Evolutionary conservation across 371 early-diverging fungal genomes (phyloP).

Genomic region (Saksenaea vasiformis): DNA sequence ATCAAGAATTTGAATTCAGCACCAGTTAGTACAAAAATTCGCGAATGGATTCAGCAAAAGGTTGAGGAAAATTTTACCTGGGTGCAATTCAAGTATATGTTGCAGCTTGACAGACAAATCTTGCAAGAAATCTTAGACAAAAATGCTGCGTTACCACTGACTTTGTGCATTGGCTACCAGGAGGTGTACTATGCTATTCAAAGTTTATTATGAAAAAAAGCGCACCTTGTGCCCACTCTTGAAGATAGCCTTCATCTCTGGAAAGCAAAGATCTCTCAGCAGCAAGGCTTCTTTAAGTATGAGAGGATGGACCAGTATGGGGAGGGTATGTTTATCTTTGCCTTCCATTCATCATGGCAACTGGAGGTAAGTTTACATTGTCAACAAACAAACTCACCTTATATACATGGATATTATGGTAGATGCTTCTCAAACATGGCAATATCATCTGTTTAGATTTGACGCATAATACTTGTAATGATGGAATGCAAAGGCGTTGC

Average conservation of each 20-base stretch:
- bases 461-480: neutral
- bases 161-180: conserved; percentile 3
- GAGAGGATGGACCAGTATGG: neutral
- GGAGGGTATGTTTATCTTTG: conserved; percentile 9
- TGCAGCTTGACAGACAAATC: neutral
- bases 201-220: neutral
- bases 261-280: neutral
- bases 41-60: neutral
- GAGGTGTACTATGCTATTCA: conserved; percentile 10
- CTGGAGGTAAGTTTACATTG: neutral
- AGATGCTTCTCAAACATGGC: neutral
- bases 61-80: conserved; percentile 5
- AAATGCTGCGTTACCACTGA: neutral
- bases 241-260: conserved; percentile 7
- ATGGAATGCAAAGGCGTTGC: neutral
- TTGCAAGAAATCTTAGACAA: neutral
- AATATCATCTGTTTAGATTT: neutral
- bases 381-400: neutral
- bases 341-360: conserved; percentile 12
- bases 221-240: neutral
- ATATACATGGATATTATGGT: neutral
- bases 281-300: neutral
- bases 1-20: neutral
- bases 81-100: conserved; percentile 5
- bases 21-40: neutral